These are phyloP conservation scores for Aspergillus sp. DNA, from an alignment of 2,329 filamentous ascomycete genomes.

Conservation along the genomic window DNA sequence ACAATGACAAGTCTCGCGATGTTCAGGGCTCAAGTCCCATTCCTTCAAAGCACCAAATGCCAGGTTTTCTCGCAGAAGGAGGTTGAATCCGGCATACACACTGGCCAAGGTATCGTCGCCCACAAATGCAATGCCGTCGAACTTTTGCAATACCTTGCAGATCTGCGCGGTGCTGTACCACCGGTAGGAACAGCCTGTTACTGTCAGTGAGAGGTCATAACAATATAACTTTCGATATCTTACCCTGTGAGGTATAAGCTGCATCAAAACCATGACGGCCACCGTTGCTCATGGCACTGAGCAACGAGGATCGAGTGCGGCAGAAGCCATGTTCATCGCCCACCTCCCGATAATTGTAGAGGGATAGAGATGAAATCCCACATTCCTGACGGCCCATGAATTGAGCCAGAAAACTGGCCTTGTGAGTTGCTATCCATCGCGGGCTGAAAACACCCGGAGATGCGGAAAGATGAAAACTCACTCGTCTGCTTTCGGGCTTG, in stretches of 20 bases:
- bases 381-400: conserved; percentile 34
- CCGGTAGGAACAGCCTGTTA: conserved; percentile 35
- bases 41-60: conserved; percentile 33
- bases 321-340: conserved; percentile 22
- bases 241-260: conserved; percentile 33
- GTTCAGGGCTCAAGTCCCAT: conserved; percentile 30
- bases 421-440: conserved; percentile 1
- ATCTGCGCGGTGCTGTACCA: conserved; percentile 39
- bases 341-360: conserved; percentile 25
- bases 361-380: conserved; percentile 26
- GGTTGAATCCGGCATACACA: conserved; percentile 41
- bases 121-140: conserved; percentile 37
- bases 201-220: conserved; percentile 4
- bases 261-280: conserved; percentile 36
- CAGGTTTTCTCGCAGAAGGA: conserved; percentile 38
- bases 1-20: conserved; percentile 30
- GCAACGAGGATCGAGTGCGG: conserved; percentile 26
- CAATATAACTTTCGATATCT: background rate
- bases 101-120: conserved; percentile 35
- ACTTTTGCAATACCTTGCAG: conserved; percentile 40
- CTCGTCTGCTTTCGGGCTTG: background rate
- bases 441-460: background rate
- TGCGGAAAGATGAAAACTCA: background rate
- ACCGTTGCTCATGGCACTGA: conserved; percentile 37
- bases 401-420: conserved; percentile 27